Percentiles rank a stretch among this genome's conserved stretches.
Conservation (phyloP, 1,139 yeast genomes). For the Magnusiomyces fungicola region DNA sequence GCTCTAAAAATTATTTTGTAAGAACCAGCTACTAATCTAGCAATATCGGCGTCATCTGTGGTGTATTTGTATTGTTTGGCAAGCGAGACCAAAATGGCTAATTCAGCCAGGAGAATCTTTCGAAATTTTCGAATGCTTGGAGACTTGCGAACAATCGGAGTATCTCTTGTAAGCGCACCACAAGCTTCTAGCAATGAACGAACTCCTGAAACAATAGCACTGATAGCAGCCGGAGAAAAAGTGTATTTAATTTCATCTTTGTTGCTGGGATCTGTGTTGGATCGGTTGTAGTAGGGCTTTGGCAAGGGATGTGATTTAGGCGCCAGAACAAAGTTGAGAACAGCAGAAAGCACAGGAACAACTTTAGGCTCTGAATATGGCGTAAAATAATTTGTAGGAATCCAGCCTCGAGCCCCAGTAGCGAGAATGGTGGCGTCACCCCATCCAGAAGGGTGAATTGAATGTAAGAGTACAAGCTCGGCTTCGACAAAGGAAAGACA, state of each 20-base stretch:
- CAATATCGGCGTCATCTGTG: slow-evolving; percentile 56
- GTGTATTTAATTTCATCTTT: slow-evolving; percentile 20
- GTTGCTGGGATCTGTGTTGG: neutral
- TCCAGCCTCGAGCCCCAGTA: slow-evolving; percentile 84
- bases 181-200: slow-evolving; percentile 66
- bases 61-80: slow-evolving; percentile 81
- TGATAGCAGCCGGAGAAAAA: slow-evolving; percentile 38
- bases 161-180: slow-evolving; percentile 77
- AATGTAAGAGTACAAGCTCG: slow-evolving; percentile 81
- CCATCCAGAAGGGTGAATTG: slow-evolving; percentile 93
- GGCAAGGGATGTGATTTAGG: slow-evolving; percentile 37
- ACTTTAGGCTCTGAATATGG: slow-evolving; percentile 46
- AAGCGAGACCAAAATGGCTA: slow-evolving; percentile 80
- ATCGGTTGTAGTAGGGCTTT: slow-evolving; percentile 13
- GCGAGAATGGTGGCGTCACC: slow-evolving; percentile 84
- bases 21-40: slow-evolving; percentile 62
- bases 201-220: slow-evolving; percentile 76
- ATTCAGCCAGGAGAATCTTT: slow-evolving; percentile 76
- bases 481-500: slow-evolving; percentile 76
- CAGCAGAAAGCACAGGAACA: slow-evolving; percentile 54
- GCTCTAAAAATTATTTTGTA: slow-evolving; percentile 71
- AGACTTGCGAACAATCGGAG: slow-evolving; percentile 63
- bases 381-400: slow-evolving; percentile 82
- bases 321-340: slow-evolving; percentile 67
- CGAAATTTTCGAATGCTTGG: slow-evolving; percentile 68